phyloP scores from a whole-genome alignment of 345 rosid species.

The Gossypium bickii region DNA sequence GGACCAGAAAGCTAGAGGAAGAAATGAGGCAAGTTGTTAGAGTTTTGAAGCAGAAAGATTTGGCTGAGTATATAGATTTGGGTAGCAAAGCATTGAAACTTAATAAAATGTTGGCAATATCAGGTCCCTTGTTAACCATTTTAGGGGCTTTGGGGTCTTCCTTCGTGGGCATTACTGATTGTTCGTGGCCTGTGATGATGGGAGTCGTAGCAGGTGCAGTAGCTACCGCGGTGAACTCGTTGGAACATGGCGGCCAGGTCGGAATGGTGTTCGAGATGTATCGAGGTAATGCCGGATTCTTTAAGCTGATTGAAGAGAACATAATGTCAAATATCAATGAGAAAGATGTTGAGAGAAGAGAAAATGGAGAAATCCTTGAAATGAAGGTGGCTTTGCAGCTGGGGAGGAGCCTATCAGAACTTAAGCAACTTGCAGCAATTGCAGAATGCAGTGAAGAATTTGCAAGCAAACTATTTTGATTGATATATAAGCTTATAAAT shows the following conservation, averaged over 20 bases:
- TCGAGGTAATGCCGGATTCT: constrained; percentile 45
- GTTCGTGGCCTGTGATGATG: constrained; percentile 26
- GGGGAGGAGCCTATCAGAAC: constrained; percentile 45
- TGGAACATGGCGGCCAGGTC: constrained; percentile 47
- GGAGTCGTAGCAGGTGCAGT: constrained; percentile 38
- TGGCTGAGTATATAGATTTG: constrained; percentile 38
- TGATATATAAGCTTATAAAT: neutral
- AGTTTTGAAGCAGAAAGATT: constrained; percentile 41
- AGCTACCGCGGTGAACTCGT: constrained; percentile 33
- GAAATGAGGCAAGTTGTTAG: constrained; percentile 33
- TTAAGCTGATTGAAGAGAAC: constrained; percentile 39
- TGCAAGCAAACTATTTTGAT: constrained; percentile 48
- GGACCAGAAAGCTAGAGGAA: constrained; percentile 36
- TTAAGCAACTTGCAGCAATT: constrained; percentile 27
- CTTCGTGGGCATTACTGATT: constrained; percentile 20
- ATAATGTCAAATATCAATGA: constrained; percentile 34
- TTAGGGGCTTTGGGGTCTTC: constrained; percentile 42
- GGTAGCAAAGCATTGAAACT: constrained; percentile 28
- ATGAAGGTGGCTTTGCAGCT: constrained; percentile 40
- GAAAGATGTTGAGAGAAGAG: constrained; percentile 34
- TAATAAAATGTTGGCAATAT: constrained; percentile 37
- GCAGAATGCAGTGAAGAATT: constrained; percentile 27
- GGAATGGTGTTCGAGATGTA: constrained; percentile 65
- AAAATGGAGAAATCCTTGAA: constrained; percentile 38
- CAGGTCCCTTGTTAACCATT: constrained; percentile 41